Conservation (phyloP, 345 rosid species). For the Erodium maritimum region DNA sequence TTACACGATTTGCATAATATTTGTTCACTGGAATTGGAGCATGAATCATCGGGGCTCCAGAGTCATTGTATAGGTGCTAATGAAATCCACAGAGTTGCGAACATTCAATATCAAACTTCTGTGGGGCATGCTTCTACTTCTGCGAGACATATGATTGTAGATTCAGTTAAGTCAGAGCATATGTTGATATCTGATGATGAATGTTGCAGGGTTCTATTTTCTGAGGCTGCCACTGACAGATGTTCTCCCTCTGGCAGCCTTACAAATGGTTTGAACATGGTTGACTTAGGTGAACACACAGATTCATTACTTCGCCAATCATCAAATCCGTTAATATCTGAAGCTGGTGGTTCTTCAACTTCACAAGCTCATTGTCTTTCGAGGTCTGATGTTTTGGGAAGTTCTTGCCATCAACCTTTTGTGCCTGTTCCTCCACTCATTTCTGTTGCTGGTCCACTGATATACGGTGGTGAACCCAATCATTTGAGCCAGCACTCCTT, state of each 20-base stretch:
- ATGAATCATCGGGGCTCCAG: slow-evolving; percentile 36
- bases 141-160: slow-evolving; percentile 23
- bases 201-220: slow-evolving; percentile 68
- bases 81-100: slow-evolving; percentile 30
- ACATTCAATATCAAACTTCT: slow-evolving; percentile 34
- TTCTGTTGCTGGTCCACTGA: slow-evolving; percentile 20
- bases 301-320: slow-evolving; percentile 22
- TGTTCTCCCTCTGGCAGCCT: slow-evolving; percentile 29
- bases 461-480: slow-evolving; percentile 25
- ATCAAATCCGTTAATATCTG: slow-evolving; percentile 21
- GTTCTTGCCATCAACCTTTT: no score
- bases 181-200: slow-evolving; percentile 74
- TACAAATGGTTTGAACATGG: slow-evolving; percentile 25
- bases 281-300: slow-evolving; percentile 23
- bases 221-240: slow-evolving; percentile 37
- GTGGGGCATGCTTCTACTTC: slow-evolving; percentile 34
- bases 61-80: slow-evolving; percentile 27
- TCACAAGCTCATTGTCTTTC: no score
- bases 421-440: slow-evolving; percentile 22
- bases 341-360: no score
- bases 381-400: no score
- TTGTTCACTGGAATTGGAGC: slow-evolving; percentile 36
- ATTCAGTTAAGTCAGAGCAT: slow-evolving; percentile 32
- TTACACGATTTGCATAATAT: slow-evolving; percentile 32
- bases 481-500: slow-evolving; percentile 27